Conservation (phyloP, 768 basidiomycete species). For the Termitomyces sp. region DNA sequence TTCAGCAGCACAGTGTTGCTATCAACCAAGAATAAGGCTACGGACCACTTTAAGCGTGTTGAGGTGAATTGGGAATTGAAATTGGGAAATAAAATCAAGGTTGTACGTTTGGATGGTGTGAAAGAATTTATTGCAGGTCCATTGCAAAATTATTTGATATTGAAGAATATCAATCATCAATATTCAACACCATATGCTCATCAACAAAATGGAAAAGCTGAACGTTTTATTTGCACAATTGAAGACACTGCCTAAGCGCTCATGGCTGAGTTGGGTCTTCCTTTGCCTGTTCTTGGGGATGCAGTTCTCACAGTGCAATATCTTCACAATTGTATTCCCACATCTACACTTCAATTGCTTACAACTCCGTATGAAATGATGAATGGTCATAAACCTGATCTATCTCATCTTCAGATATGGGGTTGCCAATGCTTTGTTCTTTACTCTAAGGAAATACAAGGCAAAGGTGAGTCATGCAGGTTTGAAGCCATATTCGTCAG, state of each 20-base stretch:
- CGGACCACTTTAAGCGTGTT: neutral
- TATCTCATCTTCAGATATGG: neutral
- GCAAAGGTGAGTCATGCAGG: too few species aligned
- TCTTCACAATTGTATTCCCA: too few species aligned
- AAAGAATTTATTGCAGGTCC: too few species aligned
- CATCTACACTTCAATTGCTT: neutral
- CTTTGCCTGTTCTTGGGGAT: slow-evolving; percentile 19
- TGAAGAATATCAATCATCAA: neutral
- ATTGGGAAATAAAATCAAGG: too few species aligned
- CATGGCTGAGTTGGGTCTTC: slow-evolving; percentile 17
- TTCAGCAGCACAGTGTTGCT: neutral
- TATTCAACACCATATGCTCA: neutral
- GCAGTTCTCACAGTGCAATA: slow-evolving; percentile 3
- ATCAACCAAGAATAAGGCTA: neutral
- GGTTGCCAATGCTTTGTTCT: neutral
- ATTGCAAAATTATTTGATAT: neutral
- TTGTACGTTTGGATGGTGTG: too few species aligned
- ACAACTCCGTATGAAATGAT: slow-evolving; percentile 10
- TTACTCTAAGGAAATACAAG: neutral
- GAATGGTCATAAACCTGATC: neutral
- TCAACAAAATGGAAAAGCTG: too few species aligned
- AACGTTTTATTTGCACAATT: too few species aligned
- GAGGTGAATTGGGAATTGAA: neutral
- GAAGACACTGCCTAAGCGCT: slow-evolving; percentile 1
- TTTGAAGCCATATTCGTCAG: too few species aligned